These are phyloP conservation scores for Saccharomycopsis amapae DNA, from an alignment of 805 yeast species.

Conservation along the genomic window DNA sequence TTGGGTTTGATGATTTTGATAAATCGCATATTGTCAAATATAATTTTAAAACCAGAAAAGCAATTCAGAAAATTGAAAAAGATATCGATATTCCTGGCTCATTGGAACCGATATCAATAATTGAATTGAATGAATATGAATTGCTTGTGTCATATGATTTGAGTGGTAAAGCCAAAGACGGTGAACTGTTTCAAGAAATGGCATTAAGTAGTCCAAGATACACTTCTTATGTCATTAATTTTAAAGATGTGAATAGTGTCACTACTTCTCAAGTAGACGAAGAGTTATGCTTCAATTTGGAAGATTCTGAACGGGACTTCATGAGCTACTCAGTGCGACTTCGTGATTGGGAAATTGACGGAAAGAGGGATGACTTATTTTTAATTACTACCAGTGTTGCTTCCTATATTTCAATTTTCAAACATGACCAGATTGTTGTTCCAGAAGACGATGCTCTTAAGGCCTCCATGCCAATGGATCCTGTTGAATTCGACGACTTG, in stretches of 20 bases:
- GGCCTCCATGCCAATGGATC: constrained; percentile 68
- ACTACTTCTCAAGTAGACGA: constrained; percentile 4
- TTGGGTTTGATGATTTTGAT: constrained; percentile 2
- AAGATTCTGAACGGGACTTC: constrained; percentile 9
- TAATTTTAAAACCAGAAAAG: not conserved
- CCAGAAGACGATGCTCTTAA: constrained; percentile 63
- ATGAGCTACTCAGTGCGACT: constrained; percentile 2
- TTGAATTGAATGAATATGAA: not conserved
- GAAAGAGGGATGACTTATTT: not conserved
- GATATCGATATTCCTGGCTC: not conserved
- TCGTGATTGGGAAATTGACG: constrained; percentile 7
- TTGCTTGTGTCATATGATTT: constrained; percentile 11
- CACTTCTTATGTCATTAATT: constrained; percentile 2
- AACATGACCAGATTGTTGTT: constrained; percentile 32
- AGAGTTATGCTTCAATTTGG: constrained; percentile 10
- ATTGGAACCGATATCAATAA: constrained; percentile 5
- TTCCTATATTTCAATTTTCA: constrained; percentile 49
- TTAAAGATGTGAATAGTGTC: not conserved
- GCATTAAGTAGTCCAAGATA: constrained; percentile 4
- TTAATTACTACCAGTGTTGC: constrained; percentile 57
- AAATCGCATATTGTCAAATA: not conserved
- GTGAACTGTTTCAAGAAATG: not conserved
- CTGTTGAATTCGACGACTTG: constrained; percentile 57
- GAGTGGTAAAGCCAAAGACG: constrained; percentile 3
- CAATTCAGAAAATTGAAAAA: not conserved